Base-by-base conservation (phyloP, 441 rosid genomes). In the Geranium incanum region DNA sequence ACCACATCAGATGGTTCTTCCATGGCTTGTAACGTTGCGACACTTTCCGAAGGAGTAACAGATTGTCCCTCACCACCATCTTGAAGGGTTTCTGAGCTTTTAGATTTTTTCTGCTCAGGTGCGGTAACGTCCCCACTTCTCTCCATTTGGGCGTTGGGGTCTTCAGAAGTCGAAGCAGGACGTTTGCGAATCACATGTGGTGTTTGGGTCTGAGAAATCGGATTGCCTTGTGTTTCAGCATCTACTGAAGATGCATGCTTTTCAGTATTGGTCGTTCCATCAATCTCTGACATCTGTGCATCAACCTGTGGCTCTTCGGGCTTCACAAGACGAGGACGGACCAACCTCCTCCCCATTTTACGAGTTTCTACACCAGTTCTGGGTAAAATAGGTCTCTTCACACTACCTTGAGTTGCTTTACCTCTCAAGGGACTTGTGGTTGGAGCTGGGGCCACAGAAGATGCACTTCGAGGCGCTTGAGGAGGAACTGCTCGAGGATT, bases 231-330 rank as follows among this genome's bases (percentile, higher is more conserved):
- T 72, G 83, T 78, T 73, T 86, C 97, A 39, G 84, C 67, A 18
- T 88, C 96, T 5, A 69, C 79, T 72, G 90, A 71, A 37, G 79
- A 75, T 7, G 81, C 78, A 70, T 71, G 77, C 76, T 88, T 90
- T 23, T 78, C 91, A 36, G 13, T 81, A 33, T 74, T 71, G 74
- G 72, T 83, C 37, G 89, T 71, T 78, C 82, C 87, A 13, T 87
- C 93, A 33, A 74, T 68, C 77, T 90, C 98, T n/a, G 96, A 70
- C 88, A 89, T 88, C 75, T 91, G 98, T 43, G 77, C 81, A 82
- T 95, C 98, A 74, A 71, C 81, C 75, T 83, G 91, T 21, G 85
- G 86, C 71, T 89, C 88, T 65, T 86, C 91, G 57, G 79, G 78
- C 78, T 77, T 84, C 68, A 48, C 76, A 76, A 88, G 84, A 69